phyloP scores from a whole-genome alignment of 2,329 filamentous ascomycete species.

The Alternaria infectoria region DNA sequence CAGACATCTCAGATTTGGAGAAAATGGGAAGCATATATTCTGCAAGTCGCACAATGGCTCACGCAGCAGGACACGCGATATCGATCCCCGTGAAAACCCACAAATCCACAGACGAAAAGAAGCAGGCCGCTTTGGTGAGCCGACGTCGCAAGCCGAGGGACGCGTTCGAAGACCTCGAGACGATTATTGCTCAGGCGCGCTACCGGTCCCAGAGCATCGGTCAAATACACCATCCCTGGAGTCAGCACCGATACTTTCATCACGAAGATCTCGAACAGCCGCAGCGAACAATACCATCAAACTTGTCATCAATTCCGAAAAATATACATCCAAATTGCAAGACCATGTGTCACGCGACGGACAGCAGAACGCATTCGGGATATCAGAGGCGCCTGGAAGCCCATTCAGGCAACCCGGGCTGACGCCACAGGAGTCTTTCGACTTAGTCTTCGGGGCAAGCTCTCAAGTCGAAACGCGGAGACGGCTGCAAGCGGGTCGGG shows the following conservation, averaged over 20 bases:
- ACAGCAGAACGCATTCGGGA: neutral
- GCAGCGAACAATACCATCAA: neutral
- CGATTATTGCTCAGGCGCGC: neutral
- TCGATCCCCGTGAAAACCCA: neutral
- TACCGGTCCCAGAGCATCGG: neutral
- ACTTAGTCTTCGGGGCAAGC: slow-evolving; percentile 7
- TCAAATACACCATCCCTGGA: neutral
- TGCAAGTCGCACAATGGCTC: neutral
- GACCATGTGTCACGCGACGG: too few species aligned
- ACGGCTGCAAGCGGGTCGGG: neutral
- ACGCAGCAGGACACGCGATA: neutral
- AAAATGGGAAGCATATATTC: neutral
- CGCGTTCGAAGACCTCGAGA: neutral
- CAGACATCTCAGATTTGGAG: neutral
- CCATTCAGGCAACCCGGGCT: slow-evolving; percentile 11
- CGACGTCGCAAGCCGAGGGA: neutral
- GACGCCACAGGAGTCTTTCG: slow-evolving; percentile 4
- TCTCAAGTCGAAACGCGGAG: neutral
- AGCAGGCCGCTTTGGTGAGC: neutral
- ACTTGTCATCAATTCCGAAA: neutral
- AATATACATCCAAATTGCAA: too few species aligned
- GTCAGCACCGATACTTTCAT: neutral
- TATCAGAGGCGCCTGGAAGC: neutral
- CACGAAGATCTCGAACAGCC: neutral
- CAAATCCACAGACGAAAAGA: neutral